Percentiles rank a stretch among this genome's conserved stretches.
phyloP scores from a whole-genome alignment of 2,329 filamentous ascomycete genomes.

The Ophiosphaerella korrae region DNA sequence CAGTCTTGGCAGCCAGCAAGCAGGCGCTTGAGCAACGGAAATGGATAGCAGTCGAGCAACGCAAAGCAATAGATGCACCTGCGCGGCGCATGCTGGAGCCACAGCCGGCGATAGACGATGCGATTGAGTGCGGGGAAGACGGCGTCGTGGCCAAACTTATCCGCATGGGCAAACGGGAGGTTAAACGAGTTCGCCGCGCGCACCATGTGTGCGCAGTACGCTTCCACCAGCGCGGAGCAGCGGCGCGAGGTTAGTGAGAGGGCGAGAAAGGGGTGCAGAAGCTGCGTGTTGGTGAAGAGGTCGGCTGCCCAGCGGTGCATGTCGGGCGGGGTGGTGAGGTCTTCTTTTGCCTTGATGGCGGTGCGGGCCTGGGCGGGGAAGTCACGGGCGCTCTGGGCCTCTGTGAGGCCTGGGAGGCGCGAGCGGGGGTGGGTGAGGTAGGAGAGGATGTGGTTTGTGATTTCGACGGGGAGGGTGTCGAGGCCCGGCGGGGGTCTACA shows the following conservation, averaged over 20 bases:
- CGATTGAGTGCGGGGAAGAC: conserved; percentile 32
- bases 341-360: conserved; percentile 25
- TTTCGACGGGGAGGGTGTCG: conserved; percentile 34
- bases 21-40: conserved; percentile 19
- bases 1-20: conserved; percentile 32
- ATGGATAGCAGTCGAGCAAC: conserved; percentile 32
- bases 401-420: conserved; percentile 35
- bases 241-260: conserved; percentile 31
- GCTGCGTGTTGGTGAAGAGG: conserved; percentile 29
- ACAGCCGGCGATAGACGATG: conserved; percentile 38
- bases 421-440: conserved; percentile 36
- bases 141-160: conserved; percentile 19
- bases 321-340: conserved; percentile 29
- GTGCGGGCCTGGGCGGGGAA: conserved; percentile 18
- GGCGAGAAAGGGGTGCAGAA: conserved; percentile 35
- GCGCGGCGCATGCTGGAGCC: conserved; percentile 37
- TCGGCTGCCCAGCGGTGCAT: conserved; percentile 32
- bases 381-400: conserved; percentile 31
- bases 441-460: conserved; percentile 35
- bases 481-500: conserved; percentile 1
- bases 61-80: conserved; percentile 34
- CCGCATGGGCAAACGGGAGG: conserved; percentile 31
- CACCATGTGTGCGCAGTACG: conserved; percentile 34
- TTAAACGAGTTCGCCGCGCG: conserved; percentile 36
- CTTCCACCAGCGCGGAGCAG: conserved; percentile 28